Conservation (phyloP, 805 yeast species). For the Grigorovia jiainica region DNA sequence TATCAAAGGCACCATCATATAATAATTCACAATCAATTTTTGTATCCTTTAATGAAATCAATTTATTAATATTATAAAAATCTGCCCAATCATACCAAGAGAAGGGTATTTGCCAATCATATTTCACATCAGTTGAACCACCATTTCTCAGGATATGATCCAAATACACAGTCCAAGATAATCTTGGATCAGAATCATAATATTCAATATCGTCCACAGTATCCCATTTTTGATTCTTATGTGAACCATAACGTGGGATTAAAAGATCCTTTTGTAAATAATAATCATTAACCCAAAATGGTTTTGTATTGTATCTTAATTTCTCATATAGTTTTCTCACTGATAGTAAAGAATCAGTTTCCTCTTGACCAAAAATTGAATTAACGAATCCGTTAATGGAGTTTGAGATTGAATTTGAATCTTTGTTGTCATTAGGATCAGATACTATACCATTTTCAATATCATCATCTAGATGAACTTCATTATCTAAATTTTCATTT, state of each 20-base stretch:
- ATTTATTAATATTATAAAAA: conserved; percentile 33
- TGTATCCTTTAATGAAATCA: conserved; percentile 18
- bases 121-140: neutral
- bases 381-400: neutral
- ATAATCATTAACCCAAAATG: conserved; percentile 17
- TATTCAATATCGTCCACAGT: conserved; percentile 25
- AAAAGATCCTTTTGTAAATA: conserved; percentile 15
- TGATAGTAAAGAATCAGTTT: neutral
- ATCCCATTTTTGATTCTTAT: conserved; percentile 8
- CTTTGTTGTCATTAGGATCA: too few species aligned
- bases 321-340: conserved; percentile 12
- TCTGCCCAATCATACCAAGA: conserved; percentile 56
- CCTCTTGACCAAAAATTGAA: neutral
- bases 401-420: neutral
- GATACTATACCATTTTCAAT: neutral
- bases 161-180: conserved; percentile 42
- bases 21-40: conserved; percentile 16
- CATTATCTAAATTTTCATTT: neutral
- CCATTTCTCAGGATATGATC: conserved; percentile 26
- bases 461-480: neutral
- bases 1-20: conserved; percentile 15
- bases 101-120: conserved; percentile 30
- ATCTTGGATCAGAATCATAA: conserved; percentile 49
- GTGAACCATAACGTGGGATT: conserved; percentile 14
- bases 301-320: conserved; percentile 13